Conservation (phyloP, 345 rosid species). For the Capsella bursapastoris region DNA sequence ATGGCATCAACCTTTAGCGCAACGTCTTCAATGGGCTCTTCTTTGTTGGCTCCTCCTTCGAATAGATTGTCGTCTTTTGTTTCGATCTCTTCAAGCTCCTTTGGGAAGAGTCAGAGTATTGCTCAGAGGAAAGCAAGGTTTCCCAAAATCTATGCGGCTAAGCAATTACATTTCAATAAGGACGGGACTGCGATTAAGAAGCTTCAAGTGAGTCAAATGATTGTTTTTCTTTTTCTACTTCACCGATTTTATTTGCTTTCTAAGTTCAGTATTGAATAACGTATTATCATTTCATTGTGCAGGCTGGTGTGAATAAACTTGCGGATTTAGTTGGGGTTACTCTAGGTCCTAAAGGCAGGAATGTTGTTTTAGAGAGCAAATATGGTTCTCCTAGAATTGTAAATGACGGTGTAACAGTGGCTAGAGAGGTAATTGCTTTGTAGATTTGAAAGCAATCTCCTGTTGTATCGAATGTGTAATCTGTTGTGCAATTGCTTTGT, state of each 20-base stretch:
- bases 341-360: constrained; percentile 95
- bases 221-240: background rate
- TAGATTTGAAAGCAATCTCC: background rate
- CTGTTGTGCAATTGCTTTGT: background rate
- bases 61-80: constrained; percentile 71
- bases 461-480: background rate
- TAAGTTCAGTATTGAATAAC: background rate
- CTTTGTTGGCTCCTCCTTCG: constrained; percentile 65
- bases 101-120: constrained; percentile 54
- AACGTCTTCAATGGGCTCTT: constrained; percentile 59
- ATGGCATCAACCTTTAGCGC: constrained; percentile 82
- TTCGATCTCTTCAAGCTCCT: constrained; percentile 59
- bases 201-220: constrained; percentile 67
- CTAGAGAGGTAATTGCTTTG: constrained; percentile 66
- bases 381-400: constrained; percentile 94
- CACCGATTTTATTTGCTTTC: background rate
- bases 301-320: constrained; percentile 96
- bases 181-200: constrained; percentile 84
- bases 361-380: constrained; percentile 95
- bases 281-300: constrained; percentile 16
- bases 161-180: constrained; percentile 89
- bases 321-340: constrained; percentile 97
- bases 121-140: constrained; percentile 56
- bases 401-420: constrained; percentile 95
- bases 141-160: constrained; percentile 75